Evolutionary conservation across 2,329 filamentous ascomycete genomes (phyloP).

Genomic region (Colletotrichum sp.): DNA sequence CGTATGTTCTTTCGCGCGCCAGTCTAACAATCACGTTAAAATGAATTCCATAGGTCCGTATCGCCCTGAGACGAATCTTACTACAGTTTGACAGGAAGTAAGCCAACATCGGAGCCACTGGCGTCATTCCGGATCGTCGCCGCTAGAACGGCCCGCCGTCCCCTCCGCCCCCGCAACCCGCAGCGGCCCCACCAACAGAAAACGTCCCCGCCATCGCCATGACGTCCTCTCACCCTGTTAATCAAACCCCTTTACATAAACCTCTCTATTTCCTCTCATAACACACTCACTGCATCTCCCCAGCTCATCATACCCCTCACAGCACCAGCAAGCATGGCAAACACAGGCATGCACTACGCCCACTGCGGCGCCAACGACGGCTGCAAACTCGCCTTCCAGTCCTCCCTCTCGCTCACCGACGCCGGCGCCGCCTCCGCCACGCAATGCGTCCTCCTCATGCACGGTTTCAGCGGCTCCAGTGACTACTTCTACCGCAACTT

Average conservation of each 20-base stretch:
- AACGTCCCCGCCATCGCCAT: constrained; percentile 6
- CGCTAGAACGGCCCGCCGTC: not conserved
- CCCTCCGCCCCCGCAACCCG: not conserved
- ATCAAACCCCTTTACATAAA: not conserved
- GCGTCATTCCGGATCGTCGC: not conserved
- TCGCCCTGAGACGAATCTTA: not conserved
- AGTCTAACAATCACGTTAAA: accelerated
- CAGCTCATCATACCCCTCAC: not conserved
- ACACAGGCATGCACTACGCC: constrained; percentile 33
- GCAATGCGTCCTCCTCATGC: constrained; percentile 39
- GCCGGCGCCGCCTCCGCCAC: not conserved
- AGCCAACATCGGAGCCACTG: not conserved
- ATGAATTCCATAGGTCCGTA: accelerated
- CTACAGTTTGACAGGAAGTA: not conserved
- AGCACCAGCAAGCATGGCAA: not conserved
- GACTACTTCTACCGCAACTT: constrained; percentile 42
- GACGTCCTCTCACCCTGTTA: constrained; percentile 2
- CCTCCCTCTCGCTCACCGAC: constrained; percentile 32
- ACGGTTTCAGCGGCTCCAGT: constrained; percentile 46
- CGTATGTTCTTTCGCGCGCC: not conserved
- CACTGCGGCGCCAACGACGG: constrained; percentile 34
- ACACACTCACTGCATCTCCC: too few relatives aligned
- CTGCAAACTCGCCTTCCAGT: constrained; percentile 38
- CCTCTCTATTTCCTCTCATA: not conserved
- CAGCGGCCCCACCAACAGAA: constrained; percentile 11